phyloP scores from a whole-genome alignment of 176 grass and related monocot genomes.

The Juncus inflexus region DNA sequence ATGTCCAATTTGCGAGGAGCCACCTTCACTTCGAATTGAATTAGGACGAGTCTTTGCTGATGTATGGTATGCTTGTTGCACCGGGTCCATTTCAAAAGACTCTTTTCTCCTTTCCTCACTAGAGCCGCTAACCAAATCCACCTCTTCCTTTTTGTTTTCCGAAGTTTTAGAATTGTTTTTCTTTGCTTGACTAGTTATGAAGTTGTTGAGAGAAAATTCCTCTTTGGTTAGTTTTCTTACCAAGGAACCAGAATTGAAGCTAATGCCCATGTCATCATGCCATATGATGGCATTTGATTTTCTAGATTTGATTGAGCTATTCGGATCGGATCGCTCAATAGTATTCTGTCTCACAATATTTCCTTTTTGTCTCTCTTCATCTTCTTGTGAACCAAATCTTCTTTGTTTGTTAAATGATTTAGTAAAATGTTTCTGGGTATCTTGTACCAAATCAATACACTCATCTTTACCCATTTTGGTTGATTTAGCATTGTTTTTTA shows the following conservation, averaged over 20 bases:
- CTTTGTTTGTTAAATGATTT: constrained; percentile 19
- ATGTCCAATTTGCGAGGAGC: constrained; percentile 29
- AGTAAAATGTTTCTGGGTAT: not conserved
- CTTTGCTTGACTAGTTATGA: not conserved
- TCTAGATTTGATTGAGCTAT: constrained; percentile 16
- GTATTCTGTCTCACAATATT: constrained; percentile 21
- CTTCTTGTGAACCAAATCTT: constrained; percentile 12
- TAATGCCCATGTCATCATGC: constrained; percentile 27
- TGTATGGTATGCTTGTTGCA: constrained; percentile 29
- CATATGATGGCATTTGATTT: constrained; percentile 9
- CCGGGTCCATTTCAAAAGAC: constrained; percentile 20
- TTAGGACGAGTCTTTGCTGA: constrained; percentile 20
- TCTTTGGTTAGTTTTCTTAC: constrained; percentile 15
- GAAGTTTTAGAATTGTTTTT: constrained; percentile 4
- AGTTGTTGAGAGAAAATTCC: constrained; percentile 7
- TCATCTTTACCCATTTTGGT: constrained; percentile 14
- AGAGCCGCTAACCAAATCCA: not conserved
- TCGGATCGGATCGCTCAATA: constrained; percentile 31
- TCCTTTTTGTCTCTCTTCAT: constrained; percentile 15
- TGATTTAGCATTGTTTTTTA: not conserved
- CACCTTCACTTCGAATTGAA: constrained; percentile 35
- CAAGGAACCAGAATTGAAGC: not conserved
- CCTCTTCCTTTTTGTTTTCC: constrained; percentile 13
- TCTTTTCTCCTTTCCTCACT: constrained; percentile 37
- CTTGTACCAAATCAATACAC: constrained; percentile 11